Base-by-base conservation (phyloP, 768 basidiomycete species). In the Dentipellis fragilis region DNA sequence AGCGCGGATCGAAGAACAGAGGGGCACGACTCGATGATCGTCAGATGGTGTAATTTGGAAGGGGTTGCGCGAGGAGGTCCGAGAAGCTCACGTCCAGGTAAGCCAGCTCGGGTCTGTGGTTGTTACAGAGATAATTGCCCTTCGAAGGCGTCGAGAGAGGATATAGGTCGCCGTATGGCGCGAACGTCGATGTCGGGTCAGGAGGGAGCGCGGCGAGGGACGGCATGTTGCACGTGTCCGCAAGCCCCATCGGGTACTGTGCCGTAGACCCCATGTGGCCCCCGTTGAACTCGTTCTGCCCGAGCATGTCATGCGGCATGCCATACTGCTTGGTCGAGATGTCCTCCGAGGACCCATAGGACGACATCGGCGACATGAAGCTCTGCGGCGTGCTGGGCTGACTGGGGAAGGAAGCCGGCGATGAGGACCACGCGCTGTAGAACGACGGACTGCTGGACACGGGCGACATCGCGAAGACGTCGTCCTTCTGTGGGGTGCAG, bases 321-420 rank as follows among this genome's bases (percentile, higher is more conserved):
- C 49, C 48, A 40, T 50, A 58, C 8, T 23, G 22, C 34, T 58
- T 52, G 45, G 42, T 50, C 53, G 51, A 52, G 49, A 39, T n/a
- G 38, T 59, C 59, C 10, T 23, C 36, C 1, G 59, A 49, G 4
- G 59, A 58, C n/a, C 42, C 42, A n/a, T 14, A 19, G 8, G 42
- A 4, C 10, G 54, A 55, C 29, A 29, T 29, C 29, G 29, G 29
- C 29, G 29, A 29, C 52, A 1, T 36, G 59, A 11, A 40, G 52
- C 56, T 57, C 23, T 40, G 38, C 2, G 56, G 59, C 52, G 61
- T 60, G 45, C 51, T 50, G 0, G 61, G 59, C 10, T 56, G 50
- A 21, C 55, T 57, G 36, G 61, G 34, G 56, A 45, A 57, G 12
- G 59, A 48, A 9, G 58, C 9, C 21, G 45, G 56, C 10, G 36